A percentile compares a stretch with the other conserved stretches of the same genome.
Conservation (phyloP, 2,329 filamentous ascomycete genomes). For the Botryotinia convoluta region DNA sequence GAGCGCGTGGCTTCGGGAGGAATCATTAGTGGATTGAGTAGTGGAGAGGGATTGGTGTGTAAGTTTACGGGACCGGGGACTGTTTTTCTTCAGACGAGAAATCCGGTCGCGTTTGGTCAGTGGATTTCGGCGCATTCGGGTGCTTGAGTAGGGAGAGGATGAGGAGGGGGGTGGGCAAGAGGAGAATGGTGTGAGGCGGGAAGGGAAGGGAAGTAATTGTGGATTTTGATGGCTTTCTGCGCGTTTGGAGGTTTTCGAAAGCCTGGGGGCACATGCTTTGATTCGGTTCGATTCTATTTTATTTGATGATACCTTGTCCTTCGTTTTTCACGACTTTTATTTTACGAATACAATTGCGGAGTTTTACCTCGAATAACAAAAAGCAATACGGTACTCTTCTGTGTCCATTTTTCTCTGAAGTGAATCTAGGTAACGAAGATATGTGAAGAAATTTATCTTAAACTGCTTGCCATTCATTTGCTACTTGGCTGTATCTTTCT, state of each 20-base stretch:
- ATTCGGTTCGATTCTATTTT: neutral
- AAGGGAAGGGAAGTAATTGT: no score
- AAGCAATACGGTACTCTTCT: neutral
- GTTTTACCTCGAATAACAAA: neutral
- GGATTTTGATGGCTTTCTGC: neutral
- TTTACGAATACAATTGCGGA: no score
- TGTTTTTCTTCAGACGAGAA: slow-evolving; percentile 89
- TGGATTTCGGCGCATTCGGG: slow-evolving; percentile 16
- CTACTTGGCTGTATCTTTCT: neutral
- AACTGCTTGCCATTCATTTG: neutral
- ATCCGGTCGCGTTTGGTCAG: slow-evolving; percentile 51
- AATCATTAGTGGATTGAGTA: slow-evolving; percentile 80
- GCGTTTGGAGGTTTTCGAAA: neutral
- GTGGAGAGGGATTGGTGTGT: slow-evolving; percentile 87
- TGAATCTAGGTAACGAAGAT: neutral
- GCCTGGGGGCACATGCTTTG: neutral
- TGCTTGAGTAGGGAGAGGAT: neutral
- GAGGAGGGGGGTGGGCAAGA: no score
- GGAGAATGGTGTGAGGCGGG: neutral
- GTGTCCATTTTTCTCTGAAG: neutral
- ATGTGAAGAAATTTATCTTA: no score
- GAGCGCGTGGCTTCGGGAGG: slow-evolving; percentile 89
- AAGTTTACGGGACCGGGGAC: slow-evolving; percentile 91
- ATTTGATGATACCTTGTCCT: slow-evolving; percentile 6
- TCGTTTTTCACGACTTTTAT: neutral